Percentiles rank a stretch among this genome's conserved stretches.
Conservation (phyloP, 1,284 basidiomycete species). For the Rhodotorula sp. region DNA sequence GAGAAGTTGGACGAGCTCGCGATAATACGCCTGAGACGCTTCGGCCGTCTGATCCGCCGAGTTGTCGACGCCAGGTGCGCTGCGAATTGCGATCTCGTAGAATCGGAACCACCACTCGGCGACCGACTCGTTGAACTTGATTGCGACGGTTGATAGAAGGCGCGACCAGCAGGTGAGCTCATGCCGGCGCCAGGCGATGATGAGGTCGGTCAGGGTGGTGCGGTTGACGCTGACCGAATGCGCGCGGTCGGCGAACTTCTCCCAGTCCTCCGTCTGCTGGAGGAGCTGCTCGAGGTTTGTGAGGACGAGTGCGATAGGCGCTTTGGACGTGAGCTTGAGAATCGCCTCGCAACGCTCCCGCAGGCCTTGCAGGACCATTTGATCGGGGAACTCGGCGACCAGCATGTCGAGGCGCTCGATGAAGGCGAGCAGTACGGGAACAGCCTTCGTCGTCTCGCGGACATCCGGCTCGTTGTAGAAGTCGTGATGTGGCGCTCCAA, state of each 20-base stretch:
- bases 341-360: conserved; percentile 71
- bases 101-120: conserved; percentile 89
- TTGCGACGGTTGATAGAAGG: conserved; percentile 71
- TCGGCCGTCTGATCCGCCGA: not conserved
- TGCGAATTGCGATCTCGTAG: conserved; percentile 75
- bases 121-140: conserved; percentile 62
- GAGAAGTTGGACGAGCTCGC: conserved; percentile 71
- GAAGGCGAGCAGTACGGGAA: conserved; percentile 59
- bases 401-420: conserved; percentile 60
- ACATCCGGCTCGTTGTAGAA: conserved; percentile 79
- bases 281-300: conserved; percentile 83
- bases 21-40: conserved; percentile 57
- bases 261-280: conserved; percentile 92
- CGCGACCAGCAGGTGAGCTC: conserved; percentile 86
- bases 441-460: conserved; percentile 64
- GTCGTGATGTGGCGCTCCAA: conserved; percentile 55
- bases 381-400: conserved; percentile 87
- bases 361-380: conserved; percentile 87
- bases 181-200: conserved; percentile 86
- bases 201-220: conserved; percentile 66
- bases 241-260: conserved; percentile 83
- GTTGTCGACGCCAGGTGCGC: conserved; percentile 52
- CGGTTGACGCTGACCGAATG: conserved; percentile 74
- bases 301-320: conserved; percentile 79
- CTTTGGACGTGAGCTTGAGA: conserved; percentile 63